A percentile compares a stretch with the other conserved stretches of the same genome.
Evolutionary conservation across 176 grass and related monocot species (phyloP).

Genomic region (Oryza australiensis): DNA sequence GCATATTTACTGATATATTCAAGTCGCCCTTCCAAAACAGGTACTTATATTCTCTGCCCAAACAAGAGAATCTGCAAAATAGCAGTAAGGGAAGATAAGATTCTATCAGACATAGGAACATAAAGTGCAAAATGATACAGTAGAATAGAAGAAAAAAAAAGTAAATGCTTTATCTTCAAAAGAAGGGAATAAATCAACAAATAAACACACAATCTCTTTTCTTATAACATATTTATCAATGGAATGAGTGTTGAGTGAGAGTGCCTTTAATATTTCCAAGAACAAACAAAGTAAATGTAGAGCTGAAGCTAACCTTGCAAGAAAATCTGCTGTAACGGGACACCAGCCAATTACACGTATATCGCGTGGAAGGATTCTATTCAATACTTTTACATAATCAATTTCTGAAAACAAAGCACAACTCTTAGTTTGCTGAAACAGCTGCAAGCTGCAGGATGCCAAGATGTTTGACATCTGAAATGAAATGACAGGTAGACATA

Average conservation of each 20-base stretch:
- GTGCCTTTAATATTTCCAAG: background rate
- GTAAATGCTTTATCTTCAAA: background rate
- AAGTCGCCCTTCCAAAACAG: slow-evolving; percentile 86
- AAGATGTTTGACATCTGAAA: background rate
- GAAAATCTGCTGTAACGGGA: slow-evolving; percentile 73
- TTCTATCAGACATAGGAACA: background rate
- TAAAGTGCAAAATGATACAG: background rate
- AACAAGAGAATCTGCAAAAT: slow-evolving; percentile 85
- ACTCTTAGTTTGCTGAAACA: slow-evolving; percentile 1
- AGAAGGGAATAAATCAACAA: background rate
- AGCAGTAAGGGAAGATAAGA: slow-evolving; percentile 21
- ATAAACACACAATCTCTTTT: background rate
- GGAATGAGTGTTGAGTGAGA: background rate
- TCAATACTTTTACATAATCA: slow-evolving; percentile 90
- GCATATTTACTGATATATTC: slow-evolving; percentile 62
- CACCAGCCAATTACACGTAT: slow-evolving; percentile 89
- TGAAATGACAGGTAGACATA: background rate
- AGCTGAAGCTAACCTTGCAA: slow-evolving; percentile 65
- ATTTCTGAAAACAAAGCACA: slow-evolving; percentile 63
- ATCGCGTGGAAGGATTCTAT: slow-evolving; percentile 84
- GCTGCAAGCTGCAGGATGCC: slow-evolving; percentile 13
- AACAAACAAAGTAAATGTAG: slow-evolving; percentile 4
- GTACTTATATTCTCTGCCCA: slow-evolving; percentile 87
- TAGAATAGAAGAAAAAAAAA: slow-evolving; percentile 20
- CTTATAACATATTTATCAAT: slow-evolving; percentile 7